phyloP scores from a whole-genome alignment of 2,329 filamentous ascomycete species.

The Fusarium avenaceum region DNA sequence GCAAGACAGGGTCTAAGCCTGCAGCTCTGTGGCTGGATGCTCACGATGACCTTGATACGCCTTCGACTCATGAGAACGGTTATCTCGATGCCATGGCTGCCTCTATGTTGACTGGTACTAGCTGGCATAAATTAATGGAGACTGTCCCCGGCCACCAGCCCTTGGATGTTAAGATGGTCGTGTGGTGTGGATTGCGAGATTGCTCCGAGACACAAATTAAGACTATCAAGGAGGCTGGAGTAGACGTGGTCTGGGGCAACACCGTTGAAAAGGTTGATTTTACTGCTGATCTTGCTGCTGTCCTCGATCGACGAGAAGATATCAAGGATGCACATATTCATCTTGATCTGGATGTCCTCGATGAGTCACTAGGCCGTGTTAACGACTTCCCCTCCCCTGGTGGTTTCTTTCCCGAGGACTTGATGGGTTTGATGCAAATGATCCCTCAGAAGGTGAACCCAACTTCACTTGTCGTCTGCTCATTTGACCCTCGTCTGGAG shows the following conservation, averaged over 20 bases:
- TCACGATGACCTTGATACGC: background rate
- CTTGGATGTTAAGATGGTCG: background rate
- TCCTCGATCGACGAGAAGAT: background rate
- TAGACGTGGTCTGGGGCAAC: background rate
- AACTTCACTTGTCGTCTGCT: background rate
- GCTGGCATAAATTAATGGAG: background rate
- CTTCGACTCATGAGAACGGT: background rate
- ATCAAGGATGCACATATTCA: background rate
- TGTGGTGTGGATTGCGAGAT: background rate
- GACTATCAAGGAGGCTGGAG: background rate
- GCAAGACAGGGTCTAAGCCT: too few species aligned
- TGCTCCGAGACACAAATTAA: background rate
- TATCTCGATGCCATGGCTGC: slow-evolving; percentile 3
- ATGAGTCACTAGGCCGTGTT: background rate
- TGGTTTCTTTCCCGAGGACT: background rate
- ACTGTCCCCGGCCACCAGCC: background rate
- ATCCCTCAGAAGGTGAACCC: background rate
- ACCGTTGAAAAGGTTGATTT: background rate
- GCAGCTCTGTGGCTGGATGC: background rate
- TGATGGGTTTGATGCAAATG: background rate
- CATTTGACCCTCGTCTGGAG: background rate
- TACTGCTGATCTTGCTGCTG: background rate
- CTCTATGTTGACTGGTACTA: background rate
- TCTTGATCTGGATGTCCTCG: background rate
- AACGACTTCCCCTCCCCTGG: background rate